A percentile compares a stretch with the other conserved stretches of the same genome.
Evolutionary conservation across 495 filamentous ascomycete genomes (phyloP).

Genomic region (Annulohypoxylon nitens): DNA sequence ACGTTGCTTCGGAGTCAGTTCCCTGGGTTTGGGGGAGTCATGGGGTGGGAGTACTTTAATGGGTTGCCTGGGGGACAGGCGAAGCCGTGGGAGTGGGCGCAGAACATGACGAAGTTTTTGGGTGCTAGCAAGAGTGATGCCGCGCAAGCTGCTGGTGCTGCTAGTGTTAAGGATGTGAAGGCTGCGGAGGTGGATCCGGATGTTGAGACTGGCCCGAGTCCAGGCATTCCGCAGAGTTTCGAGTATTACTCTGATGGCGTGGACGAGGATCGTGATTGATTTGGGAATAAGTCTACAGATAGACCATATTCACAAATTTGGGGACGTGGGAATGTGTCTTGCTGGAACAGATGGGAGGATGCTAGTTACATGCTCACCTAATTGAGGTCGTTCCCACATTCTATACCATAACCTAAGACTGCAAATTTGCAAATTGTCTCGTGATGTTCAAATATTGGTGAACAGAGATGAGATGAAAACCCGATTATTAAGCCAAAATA

Average conservation of each 20-base stretch:
- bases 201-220: conserved; percentile 17
- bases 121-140: conserved; percentile 32
- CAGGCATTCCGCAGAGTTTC: conserved; percentile 29
- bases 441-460: background rate
- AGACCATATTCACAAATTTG: background rate
- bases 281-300: background rate
- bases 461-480: background rate
- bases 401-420: background rate
- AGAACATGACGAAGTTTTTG: conserved; percentile 69
- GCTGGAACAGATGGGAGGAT: background rate
- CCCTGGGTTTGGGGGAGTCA: conserved; percentile 79
- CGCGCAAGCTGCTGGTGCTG: conserved; percentile 18
- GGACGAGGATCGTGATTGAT: conserved; percentile 13
- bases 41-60: conserved; percentile 93
- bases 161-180: background rate
- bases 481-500: background rate
- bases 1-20: conserved; percentile 63
- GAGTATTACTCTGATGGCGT: conserved; percentile 45
- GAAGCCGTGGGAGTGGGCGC: conserved; percentile 79
- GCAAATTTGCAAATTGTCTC: background rate
- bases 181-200: conserved; percentile 36
- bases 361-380: background rate
- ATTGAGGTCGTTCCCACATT: background rate
- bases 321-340: background rate
- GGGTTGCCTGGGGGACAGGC: conserved; percentile 67